These are phyloP conservation scores for Trypanosoma platydactyli DNA, from an alignment of 208 protist species.

Conservation along the genomic window DNA sequence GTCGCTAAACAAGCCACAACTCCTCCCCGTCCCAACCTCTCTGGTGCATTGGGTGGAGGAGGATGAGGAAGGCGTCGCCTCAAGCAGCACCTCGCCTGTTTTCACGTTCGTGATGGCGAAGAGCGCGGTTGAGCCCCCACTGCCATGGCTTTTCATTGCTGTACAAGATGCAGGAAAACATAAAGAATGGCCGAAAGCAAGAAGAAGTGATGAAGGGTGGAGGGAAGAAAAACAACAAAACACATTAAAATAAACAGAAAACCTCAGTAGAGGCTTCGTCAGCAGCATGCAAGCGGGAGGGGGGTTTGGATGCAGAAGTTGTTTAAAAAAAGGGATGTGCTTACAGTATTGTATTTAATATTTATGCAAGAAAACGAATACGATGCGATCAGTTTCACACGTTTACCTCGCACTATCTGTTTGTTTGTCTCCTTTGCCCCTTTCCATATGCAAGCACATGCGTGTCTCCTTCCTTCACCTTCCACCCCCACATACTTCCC, in stretches of 20 bases:
- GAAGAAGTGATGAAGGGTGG: neutral
- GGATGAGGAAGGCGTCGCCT: conserved; percentile 14
- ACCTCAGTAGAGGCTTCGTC: no score
- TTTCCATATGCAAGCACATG: no score
- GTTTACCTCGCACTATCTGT: no score
- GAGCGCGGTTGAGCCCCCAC: neutral
- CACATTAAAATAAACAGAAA: conserved; percentile 13
- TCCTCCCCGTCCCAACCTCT: conserved; percentile 2
- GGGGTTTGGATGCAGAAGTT: no score
- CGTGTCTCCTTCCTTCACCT: no score
- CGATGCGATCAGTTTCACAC: no score
- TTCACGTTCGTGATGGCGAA: conserved; percentile 26
- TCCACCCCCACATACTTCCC: no score
- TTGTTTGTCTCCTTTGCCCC: no score
- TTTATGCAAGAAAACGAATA: no score
- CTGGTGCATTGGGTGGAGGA: neutral
- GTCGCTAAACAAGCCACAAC: conserved; percentile 35
- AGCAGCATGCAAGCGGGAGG: no score
- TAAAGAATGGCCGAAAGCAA: conserved; percentile 14
- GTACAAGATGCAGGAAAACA: neutral
- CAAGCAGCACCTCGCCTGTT: conserved; percentile 32
- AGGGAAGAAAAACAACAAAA: neutral
- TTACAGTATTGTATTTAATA: no score
- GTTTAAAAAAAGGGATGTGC: no score
- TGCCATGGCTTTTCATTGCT: conserved; percentile 3